Conservation (phyloP, 768 basidiomycete species). For the Pilatotrama ljubarskyi region DNA sequence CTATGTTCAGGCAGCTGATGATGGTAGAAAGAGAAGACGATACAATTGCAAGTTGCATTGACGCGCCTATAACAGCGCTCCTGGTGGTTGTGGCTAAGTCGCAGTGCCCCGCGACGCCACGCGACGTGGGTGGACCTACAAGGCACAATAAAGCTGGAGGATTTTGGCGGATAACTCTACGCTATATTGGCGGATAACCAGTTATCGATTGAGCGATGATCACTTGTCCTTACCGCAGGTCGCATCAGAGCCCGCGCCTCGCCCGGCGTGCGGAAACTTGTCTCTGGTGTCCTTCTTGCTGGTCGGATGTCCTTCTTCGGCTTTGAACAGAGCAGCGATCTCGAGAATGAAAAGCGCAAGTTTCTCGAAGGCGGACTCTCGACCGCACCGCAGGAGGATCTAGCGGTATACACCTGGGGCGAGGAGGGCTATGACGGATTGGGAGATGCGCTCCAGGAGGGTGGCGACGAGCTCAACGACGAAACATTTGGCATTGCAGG, state of each 20-base stretch:
- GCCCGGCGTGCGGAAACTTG: conserved; percentile 9
- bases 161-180: neutral
- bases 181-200: neutral
- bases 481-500: conserved; percentile 87
- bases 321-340: conserved; percentile 54
- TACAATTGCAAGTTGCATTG: neutral
- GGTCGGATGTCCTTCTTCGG: conserved; percentile 78
- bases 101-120: neutral
- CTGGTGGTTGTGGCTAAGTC: conserved; percentile 7
- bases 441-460: conserved; percentile 84
- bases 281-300: conserved; percentile 16
- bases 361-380: conserved; percentile 45
- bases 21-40: neutral
- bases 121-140: conserved; percentile 9
- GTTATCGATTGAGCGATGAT: conserved; percentile 13
- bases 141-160: conserved; percentile 2
- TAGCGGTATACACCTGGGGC: conserved; percentile 92
- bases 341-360: conserved; percentile 64
- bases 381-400: conserved; percentile 57
- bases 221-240: conserved; percentile 6
- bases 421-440: conserved; percentile 89
- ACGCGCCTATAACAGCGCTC: neutral
- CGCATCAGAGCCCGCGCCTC: conserved; percentile 6
- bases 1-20: neutral
- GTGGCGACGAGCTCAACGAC: conserved; percentile 91